Base-by-base conservation (phyloP, 495 filamentous ascomycete species). In the Penicillium taxi region DNA sequence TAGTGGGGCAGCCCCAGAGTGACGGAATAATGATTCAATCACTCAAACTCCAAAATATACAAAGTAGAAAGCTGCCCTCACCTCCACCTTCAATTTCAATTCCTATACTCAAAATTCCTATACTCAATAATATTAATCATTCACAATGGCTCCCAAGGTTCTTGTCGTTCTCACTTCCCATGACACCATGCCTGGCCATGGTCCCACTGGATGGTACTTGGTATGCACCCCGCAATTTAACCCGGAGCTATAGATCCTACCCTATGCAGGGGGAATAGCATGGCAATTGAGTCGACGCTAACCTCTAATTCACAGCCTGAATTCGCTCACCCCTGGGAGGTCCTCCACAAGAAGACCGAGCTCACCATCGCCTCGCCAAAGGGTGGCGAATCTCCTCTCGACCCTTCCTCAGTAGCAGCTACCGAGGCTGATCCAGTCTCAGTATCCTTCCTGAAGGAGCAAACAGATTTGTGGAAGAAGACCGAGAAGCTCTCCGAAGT, bases 111-210 rank as follows among this genome's bases (percentile, higher is more conserved):
- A 6, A 16, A 15, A n/a, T n/a, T n/a, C n/a, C 5, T 15, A 23
- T 22, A 8, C 15, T 13, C 23, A 29, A 20, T 25, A 12, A 31
- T 18, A 5, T 22, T 26, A n/a, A 19, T 14, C n/a, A 6, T 24
- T 26, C 32, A 50, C 17, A 42, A 61, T 61, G 57, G 25, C 57
- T 2, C 75, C 74, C 27, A 80, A 81, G 46, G 59, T 84, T 32
- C 76, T 86, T 48, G 63, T 84, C 61, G 74, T 85, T 29, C 72
- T 85, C 23, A 81, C 77, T 26, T 84, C 80, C 22, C 64, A 76
- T 45, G 61, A 54, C 39, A 53, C 72, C 45, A 63, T 81, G 29
- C 72, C 67, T 18, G 44, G 66, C 32, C 69, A 67, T 8, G 66
- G 65, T 20, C 67, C 67, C 5, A 82, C 79, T 0, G 81, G 82